Evolutionary conservation across 2,329 filamentous ascomycete species (phyloP).

Genomic region (Aspergillus pseudoviridinutans): DNA sequence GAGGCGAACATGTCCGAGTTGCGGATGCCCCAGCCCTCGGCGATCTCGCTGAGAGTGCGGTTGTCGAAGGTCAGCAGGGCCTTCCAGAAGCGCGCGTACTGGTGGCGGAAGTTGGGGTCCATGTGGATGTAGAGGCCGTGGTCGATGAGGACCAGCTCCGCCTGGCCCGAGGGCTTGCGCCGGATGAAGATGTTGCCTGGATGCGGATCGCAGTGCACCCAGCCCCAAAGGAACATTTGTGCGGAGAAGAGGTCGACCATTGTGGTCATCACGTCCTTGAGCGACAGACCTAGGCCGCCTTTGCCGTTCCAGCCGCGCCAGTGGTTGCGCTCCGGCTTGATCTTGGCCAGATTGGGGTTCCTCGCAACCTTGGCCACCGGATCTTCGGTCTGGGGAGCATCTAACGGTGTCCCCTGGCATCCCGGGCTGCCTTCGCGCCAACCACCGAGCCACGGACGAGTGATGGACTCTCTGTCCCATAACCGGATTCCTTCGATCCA

Average conservation of each 20-base stretch:
- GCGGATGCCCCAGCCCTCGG: slow-evolving; percentile 78
- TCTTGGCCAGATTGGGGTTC: slow-evolving; percentile 40
- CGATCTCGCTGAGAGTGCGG: slow-evolving; percentile 67
- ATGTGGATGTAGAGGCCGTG: slow-evolving; percentile 96
- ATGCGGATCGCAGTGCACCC: slow-evolving; percentile 94
- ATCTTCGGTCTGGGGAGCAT: slow-evolving; percentile 47
- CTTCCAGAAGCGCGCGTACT: slow-evolving; percentile 93
- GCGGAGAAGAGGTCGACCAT: slow-evolving; percentile 97
- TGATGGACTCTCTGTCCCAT: slow-evolving; percentile 85
- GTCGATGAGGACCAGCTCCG: slow-evolving; percentile 93
- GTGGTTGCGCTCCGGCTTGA: slow-evolving; percentile 75
- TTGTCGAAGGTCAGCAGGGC: slow-evolving; percentile 92
- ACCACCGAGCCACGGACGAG: slow-evolving; percentile 72
- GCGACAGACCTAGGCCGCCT: slow-evolving; percentile 77
- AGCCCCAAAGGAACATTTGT: slow-evolving; percentile 96
- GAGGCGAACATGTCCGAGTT: slow-evolving; percentile 88
- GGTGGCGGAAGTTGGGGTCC: slow-evolving; percentile 73
- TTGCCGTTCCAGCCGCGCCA: slow-evolving; percentile 71
- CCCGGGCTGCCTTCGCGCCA: slow-evolving; percentile 74
- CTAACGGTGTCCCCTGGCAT: slow-evolving; percentile 63
- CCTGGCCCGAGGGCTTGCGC: slow-evolving; percentile 71
- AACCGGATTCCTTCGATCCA: slow-evolving; percentile 95
- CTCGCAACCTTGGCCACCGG: slow-evolving; percentile 42
- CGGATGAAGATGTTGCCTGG: slow-evolving; percentile 97
- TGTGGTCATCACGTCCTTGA: slow-evolving; percentile 88